Conservation (phyloP, 1,284 basidiomycete genomes). For the Cutaneotrichosporon sp. region DNA sequence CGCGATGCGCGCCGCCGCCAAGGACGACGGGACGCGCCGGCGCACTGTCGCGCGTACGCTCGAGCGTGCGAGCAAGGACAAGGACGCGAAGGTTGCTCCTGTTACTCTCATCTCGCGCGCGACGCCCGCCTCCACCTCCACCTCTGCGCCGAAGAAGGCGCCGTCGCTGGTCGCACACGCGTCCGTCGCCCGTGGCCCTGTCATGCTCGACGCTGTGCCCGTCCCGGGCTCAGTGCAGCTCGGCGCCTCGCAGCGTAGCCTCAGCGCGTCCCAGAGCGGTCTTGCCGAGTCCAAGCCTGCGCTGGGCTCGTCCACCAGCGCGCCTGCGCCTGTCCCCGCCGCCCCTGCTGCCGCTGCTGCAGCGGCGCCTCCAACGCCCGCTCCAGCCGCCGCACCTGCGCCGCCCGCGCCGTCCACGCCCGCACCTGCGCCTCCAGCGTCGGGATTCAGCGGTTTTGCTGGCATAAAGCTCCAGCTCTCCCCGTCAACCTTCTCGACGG, state of each 20-base stretch:
- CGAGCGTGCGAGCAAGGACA: background rate
- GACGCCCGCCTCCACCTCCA: background rate
- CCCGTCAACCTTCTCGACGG: conserved; percentile 19
- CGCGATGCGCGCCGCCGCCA: conserved; percentile 14
- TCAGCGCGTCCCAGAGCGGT: background rate
- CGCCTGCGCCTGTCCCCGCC: background rate
- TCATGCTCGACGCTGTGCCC: conserved; percentile 22
- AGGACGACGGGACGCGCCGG: conserved; percentile 6
- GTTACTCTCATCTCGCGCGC: conserved; percentile 13
- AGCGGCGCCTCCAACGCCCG: background rate
- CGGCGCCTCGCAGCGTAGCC: background rate
- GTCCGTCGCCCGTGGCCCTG: conserved; percentile 21
- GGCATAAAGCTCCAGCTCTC: conserved; percentile 35
- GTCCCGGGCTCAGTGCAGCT: conserved; percentile 13
- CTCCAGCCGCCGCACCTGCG: background rate
- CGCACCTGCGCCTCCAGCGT: too few species aligned
- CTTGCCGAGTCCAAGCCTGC: background rate
- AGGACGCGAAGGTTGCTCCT: conserved; percentile 4
- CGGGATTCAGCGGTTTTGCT: conserved; percentile 22
- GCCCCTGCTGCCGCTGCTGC: background rate
- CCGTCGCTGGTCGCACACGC: conserved; percentile 22
- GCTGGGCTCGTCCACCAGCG: background rate
- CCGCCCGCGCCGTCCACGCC: background rate
- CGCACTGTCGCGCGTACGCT: background rate
- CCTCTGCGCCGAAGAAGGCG: background rate